Percentiles rank a stretch among this genome's conserved stretches.
phyloP scores from a whole-genome alignment of 768 basidiomycete genomes.

The Mycena amicta region DNA sequence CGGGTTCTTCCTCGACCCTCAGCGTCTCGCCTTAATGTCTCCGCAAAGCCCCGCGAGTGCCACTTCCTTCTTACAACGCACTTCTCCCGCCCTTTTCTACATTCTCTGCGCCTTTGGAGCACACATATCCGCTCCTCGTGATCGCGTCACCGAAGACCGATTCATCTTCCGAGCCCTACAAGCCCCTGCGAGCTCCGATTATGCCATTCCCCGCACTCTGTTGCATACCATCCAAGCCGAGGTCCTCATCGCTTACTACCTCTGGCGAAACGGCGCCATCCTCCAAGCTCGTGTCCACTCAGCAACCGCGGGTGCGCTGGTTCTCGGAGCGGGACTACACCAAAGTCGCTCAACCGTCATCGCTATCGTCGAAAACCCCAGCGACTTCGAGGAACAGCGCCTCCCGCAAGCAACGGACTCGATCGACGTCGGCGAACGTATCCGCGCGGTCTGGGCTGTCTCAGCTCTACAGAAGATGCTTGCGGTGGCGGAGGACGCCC shows the following conservation, averaged over 20 bases:
- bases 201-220: slow-evolving; percentile 49
- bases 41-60: slow-evolving; percentile 12
- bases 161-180: slow-evolving; percentile 29
- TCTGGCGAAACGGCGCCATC: slow-evolving; percentile 59
- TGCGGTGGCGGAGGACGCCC: slow-evolving; percentile 49
- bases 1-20: slow-evolving; percentile 65
- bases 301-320: slow-evolving; percentile 54
- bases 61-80: slow-evolving; percentile 5
- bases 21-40: slow-evolving; percentile 38
- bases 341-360: slow-evolving; percentile 39
- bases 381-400: slow-evolving; percentile 27
- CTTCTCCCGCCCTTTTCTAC: slow-evolving; percentile 29
- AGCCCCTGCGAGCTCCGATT: slow-evolving; percentile 45
- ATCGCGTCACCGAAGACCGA: neutral
- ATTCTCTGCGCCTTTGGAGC: slow-evolving; percentile 37
- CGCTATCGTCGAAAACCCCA: slow-evolving; percentile 36
- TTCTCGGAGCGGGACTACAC: slow-evolving; percentile 50
- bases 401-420: slow-evolving; percentile 43
- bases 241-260: slow-evolving; percentile 66
- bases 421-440: slow-evolving; percentile 67
- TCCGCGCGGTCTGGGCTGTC: slow-evolving; percentile 68
- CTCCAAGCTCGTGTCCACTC: slow-evolving; percentile 64
- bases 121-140: slow-evolving; percentile 26
- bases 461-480: slow-evolving; percentile 61
- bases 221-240: slow-evolving; percentile 63